Evolutionary conservation across 164 flowering plant genomes (phyloP).

Genomic region (Liriodendron chinense): DNA sequence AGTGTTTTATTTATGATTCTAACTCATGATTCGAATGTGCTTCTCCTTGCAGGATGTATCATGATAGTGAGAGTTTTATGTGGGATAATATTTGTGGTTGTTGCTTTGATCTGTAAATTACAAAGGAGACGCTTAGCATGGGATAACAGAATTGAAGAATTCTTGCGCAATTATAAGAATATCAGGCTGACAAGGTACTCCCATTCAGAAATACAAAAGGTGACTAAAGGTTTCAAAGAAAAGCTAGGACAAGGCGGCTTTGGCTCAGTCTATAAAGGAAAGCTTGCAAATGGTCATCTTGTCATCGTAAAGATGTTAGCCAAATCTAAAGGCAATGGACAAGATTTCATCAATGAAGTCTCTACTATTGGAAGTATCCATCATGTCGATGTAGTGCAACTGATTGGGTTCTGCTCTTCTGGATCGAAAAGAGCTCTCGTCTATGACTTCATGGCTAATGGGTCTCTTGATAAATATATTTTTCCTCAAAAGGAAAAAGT

Average conservation of each 20-base stretch:
- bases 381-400: conserved; percentile 39
- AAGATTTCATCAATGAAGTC: conserved; percentile 12
- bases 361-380: conserved; percentile 23
- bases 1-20: too few species aligned
- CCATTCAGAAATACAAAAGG: conserved; percentile 29
- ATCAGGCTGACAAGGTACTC: conserved; percentile 15
- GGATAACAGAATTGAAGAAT: conserved; percentile 7
- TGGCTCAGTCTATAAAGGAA: conserved; percentile 47
- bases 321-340: conserved; percentile 10
- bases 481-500: neutral
- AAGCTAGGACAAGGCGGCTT: conserved; percentile 48
- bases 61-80: neutral
- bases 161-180: neutral
- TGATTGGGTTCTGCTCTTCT: conserved; percentile 33
- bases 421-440: conserved; percentile 31
- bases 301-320: conserved; percentile 44
- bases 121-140: neutral
- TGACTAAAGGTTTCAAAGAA: conserved; percentile 33
- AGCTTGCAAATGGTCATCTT: conserved; percentile 24
- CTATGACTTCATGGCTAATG: conserved; percentile 42
- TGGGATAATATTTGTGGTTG: neutral
- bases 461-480: conserved; percentile 36
- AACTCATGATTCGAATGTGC: neutral
- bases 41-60: neutral
- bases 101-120: neutral